Evolutionary conservation across 495 filamentous ascomycete genomes (phyloP).

Genomic region (Daldinia decipiens): DNA sequence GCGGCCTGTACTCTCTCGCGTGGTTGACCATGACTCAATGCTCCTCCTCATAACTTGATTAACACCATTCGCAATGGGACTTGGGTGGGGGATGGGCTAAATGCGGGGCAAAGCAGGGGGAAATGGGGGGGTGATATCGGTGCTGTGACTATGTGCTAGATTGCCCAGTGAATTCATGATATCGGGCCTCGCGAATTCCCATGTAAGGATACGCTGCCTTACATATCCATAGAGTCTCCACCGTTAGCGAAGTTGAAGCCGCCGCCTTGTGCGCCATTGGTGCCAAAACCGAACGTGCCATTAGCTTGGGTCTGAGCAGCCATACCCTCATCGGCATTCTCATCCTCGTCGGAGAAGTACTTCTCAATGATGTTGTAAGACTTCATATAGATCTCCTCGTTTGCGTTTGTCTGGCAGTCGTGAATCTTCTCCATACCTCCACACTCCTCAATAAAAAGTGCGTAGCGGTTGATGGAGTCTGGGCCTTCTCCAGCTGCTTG

Average conservation of each 20-base stretch:
- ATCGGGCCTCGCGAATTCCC: constrained; percentile 27
- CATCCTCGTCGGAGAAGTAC: constrained; percentile 99
- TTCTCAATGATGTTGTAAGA: constrained; percentile 99
- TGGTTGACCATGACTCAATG: constrained; percentile 42
- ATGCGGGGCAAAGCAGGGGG: constrained; percentile 36
- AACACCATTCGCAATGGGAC: constrained; percentile 50
- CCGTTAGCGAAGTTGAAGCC: constrained; percentile 96
- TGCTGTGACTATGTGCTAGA: constrained; percentile 44
- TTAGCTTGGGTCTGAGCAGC: constrained; percentile 67
- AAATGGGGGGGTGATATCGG: constrained; percentile 42
- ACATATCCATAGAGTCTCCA: constrained; percentile 98
- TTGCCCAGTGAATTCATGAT: constrained; percentile 37
- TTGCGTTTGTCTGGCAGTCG: constrained; percentile 99
- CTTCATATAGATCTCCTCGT: constrained; percentile 99
- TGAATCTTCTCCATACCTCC: constrained; percentile 99
- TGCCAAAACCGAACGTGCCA: constrained; percentile 85
- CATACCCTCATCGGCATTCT: constrained; percentile 75
- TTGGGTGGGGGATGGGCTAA: constrained; percentile 36
- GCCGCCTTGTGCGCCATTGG: constrained; percentile 73
- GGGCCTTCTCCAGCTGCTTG: constrained; percentile 77
- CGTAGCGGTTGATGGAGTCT: constrained; percentile 92
- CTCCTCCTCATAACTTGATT: constrained; percentile 55
- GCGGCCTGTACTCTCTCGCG: constrained; percentile 47
- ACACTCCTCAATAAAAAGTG: constrained; percentile 98
- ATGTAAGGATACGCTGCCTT: constrained; percentile 49